Base-by-base conservation (phyloP, 305 asterid genomes). In the Solanum hybrid region DNA sequence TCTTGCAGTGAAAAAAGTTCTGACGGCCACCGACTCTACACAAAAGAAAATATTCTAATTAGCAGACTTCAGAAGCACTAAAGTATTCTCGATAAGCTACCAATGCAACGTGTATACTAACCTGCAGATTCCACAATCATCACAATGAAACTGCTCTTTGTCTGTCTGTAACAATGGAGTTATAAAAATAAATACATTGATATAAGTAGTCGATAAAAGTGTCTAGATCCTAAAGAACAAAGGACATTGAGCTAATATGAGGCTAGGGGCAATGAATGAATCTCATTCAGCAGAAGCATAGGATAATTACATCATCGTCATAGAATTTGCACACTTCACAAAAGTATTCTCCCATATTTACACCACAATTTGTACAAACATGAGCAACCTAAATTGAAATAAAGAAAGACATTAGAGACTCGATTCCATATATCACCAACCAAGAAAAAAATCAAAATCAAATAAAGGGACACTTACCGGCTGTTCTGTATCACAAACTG, bases 61-160 rank as follows among this genome's bases (percentile, higher is more conserved):
- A 31, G 86, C 66, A 69, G 31, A 38, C 51, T 37, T 34, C 87
- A 37, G 27, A 64, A 40, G 34, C 78, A 31, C 26, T 37, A 38
- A 76, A 17, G 42, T 36, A 13, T 35, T 73, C 38, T 6, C 34
- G 29, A 29, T 45, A 82, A 82, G 72, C 2, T 10, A 84, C 12
- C 73, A 45, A 29, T 0, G 73, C 29, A 29, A 22, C 1, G 29
- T 27, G 78, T 51, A 66, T 11, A 89, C 94, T 31, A 79, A 94
- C 99, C 99, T 95, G 95, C 99, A 97, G 66, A 97, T 94, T 37
- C 99, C 99, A 92, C 99, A 97, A 91, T 95, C 99, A 73, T 96
- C 94, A 69, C 99, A 97, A 92, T 97, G 99, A 87, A 95, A 97
- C 89, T 95, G 98, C 32, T 93, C 96, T 92, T 96, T 97, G 87